Conservation (phyloP, 441 rosid species). For the Pelargonium citronellum region DNA sequence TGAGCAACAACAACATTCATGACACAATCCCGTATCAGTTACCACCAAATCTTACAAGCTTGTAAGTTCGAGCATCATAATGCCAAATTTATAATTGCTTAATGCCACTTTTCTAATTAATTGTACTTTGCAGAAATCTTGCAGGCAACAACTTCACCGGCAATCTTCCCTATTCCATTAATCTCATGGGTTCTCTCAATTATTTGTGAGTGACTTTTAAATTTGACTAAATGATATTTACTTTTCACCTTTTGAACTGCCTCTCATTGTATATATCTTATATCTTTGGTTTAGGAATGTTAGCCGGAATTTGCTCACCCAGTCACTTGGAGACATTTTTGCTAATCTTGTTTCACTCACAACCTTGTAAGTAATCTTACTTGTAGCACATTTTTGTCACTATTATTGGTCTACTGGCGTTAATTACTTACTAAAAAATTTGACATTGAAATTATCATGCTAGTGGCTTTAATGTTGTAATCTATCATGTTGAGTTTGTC, state of each 20-base stretch:
- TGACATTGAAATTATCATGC: not conserved
- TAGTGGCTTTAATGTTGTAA: not conserved
- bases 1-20: conserved; percentile 73
- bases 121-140: conserved; percentile 58
- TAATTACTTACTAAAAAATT: not conserved
- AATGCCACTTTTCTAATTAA: not conserved
- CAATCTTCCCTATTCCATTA: conserved; percentile 83
- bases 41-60: conserved; percentile 88
- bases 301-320: conserved; percentile 76
- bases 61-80: conserved; percentile 44
- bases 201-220: conserved; percentile 52
- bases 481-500: not conserved
- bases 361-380: conserved; percentile 55
- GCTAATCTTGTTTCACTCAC: conserved; percentile 44
- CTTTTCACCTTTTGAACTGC: not conserved
- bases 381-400: not conserved
- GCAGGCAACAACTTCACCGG: conserved; percentile 77
- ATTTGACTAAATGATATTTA: not conserved
- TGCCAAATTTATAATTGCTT: conserved; percentile 1
- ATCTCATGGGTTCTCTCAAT: conserved; percentile 59
- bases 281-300: conserved; percentile 56
- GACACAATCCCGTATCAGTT: conserved; percentile 83
- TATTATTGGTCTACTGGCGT: conserved; percentile 4
- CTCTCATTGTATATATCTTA: conserved; percentile 13
- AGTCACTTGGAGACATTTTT: conserved; percentile 63